Evolutionary conservation across 2,329 filamentous ascomycete genomes (phyloP).

Genomic region (Colletotrichum magnum): DNA sequence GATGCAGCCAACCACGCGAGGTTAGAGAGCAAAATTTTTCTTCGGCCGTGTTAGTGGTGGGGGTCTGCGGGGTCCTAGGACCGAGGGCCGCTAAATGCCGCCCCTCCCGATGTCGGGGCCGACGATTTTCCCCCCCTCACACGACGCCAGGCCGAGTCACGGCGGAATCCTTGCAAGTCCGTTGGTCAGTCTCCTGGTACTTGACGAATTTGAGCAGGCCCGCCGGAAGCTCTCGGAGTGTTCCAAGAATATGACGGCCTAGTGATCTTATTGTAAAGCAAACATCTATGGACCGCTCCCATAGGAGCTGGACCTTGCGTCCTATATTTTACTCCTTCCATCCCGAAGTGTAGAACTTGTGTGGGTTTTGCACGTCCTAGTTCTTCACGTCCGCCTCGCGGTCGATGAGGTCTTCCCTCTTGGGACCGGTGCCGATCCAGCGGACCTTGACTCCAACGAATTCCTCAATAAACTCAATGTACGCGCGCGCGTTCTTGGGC

Average conservation of each 20-base stretch:
- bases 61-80: neutral
- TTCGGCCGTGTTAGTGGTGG: neutral
- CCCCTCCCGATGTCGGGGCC: conserved; percentile 11
- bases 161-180: too few relatives aligned
- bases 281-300: too few relatives aligned
- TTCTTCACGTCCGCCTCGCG: conserved; percentile 39
- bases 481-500: conserved; percentile 74
- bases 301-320: too few relatives aligned
- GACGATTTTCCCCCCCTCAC: neutral
- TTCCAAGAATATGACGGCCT: too few relatives aligned
- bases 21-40: conserved; percentile 1
- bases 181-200: too few relatives aligned
- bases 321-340: too few relatives aligned
- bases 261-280: too few relatives aligned
- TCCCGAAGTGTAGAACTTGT: too few relatives aligned
- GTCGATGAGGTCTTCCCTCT: conserved; percentile 74
- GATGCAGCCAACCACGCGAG: too few relatives aligned
- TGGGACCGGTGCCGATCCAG: conserved; percentile 74
- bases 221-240: too few relatives aligned
- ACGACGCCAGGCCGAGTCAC: too few relatives aligned
- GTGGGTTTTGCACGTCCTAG: neutral
- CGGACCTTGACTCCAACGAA: conserved; percentile 70
- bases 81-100: neutral
- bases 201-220: too few relatives aligned
- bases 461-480: conserved; percentile 77